These are phyloP conservation scores for Neofusicoccum ribis DNA, from an alignment of 2,329 filamentous ascomycete genomes.

Conservation along the genomic window DNA sequence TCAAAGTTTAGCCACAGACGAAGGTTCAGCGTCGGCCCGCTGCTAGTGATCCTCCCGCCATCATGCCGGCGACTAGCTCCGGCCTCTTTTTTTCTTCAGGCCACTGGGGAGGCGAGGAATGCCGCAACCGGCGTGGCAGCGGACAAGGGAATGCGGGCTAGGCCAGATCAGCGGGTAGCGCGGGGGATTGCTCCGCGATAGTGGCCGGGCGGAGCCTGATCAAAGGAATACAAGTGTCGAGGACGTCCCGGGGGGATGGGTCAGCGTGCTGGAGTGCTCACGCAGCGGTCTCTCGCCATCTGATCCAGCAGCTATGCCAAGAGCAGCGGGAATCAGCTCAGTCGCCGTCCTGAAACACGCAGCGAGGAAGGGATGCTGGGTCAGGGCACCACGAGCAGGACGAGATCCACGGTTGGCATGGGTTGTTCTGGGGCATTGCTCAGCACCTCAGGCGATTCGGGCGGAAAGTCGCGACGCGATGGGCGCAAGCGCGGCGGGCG, in stretches of 20 bases:
- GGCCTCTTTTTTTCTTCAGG: conserved; percentile 17
- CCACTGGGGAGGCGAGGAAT: conserved; percentile 10
- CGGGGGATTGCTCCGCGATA: neutral
- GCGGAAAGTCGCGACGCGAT: neutral
- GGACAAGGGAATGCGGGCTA: conserved; percentile 17
- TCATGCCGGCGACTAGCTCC: conserved; percentile 12
- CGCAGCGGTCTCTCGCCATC: neutral
- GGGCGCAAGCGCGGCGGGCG: neutral
- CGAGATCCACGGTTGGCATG: conserved; percentile 10
- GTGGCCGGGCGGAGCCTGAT: conserved; percentile 5
- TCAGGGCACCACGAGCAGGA: conserved; percentile 6
- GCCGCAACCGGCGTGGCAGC: conserved; percentile 20
- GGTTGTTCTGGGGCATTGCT: conserved; percentile 5
- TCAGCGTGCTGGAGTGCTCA: neutral
- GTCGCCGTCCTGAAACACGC: conserved; percentile 10
- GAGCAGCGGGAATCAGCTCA: conserved; percentile 2
- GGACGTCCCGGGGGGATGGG: neutral
- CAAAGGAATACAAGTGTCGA: conserved; percentile 8
- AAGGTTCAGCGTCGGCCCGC: conserved; percentile 12
- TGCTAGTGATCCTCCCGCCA: conserved; percentile 15
- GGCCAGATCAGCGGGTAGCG: neutral
- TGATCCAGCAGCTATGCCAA: conserved; percentile 6
- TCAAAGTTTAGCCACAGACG: conserved; percentile 10
- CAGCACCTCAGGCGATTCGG: conserved; percentile 7
- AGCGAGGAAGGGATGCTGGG: conserved; percentile 4